Conservation (phyloP, 257 asterid genomes). For the Rehmannia glutinosa region DNA sequence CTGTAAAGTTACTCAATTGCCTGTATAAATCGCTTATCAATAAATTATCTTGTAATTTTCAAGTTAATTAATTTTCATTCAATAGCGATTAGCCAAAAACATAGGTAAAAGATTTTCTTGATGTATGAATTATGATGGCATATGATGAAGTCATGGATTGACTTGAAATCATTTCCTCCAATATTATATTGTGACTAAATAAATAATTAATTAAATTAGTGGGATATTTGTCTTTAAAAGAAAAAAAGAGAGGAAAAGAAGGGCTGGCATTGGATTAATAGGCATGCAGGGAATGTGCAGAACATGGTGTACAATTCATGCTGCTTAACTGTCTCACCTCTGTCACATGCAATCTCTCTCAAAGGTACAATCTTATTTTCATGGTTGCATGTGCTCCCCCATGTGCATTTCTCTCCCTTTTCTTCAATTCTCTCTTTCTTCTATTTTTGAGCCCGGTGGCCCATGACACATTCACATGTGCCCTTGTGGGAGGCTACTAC, state of each 20-base stretch:
- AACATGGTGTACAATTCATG: slow-evolving; percentile 85
- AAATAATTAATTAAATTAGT: background rate
- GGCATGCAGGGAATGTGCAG: slow-evolving; percentile 97
- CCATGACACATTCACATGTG: slow-evolving; percentile 74
- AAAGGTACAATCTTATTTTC: slow-evolving; percentile 24
- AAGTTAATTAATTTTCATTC: too few relatives aligned
- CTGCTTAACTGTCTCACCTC: slow-evolving; percentile 74
- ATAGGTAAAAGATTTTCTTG: too few relatives aligned
- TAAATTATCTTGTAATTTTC: too few relatives aligned
- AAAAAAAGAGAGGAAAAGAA: too few relatives aligned
- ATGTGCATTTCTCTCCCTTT: background rate
- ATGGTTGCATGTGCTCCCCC: slow-evolving; percentile 56
- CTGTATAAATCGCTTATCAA: too few relatives aligned
- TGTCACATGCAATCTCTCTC: slow-evolving; percentile 54
- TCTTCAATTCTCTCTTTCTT: background rate
- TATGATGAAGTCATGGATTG: too few relatives aligned
- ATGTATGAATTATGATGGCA: too few relatives aligned
- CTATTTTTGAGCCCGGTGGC: too few relatives aligned
- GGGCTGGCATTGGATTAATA: slow-evolving; percentile 21
- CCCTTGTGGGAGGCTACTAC: slow-evolving; percentile 54
- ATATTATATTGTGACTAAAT: too few relatives aligned
- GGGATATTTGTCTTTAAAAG: background rate
- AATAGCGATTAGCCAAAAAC: too few relatives aligned
- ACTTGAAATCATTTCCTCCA: too few relatives aligned
- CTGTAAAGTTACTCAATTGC: too few relatives aligned